Base-by-base conservation (phyloP, 345 rosid genomes). In the Syzygium grande region DNA sequence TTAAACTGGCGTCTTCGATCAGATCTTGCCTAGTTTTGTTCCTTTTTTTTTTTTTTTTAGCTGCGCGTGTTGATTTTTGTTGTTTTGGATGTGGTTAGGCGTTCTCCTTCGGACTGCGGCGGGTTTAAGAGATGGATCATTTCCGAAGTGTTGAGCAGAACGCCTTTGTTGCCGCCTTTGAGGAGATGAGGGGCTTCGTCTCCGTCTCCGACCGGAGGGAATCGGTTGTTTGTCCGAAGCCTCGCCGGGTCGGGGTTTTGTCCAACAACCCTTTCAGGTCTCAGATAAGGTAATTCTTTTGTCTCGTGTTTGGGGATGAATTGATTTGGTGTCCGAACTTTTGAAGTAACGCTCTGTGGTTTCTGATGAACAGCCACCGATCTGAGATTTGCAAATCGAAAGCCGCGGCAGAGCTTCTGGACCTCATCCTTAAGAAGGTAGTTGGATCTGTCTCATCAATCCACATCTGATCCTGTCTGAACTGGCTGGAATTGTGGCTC, bases 161-260 rank as follows among this genome's bases (percentile, higher is more conserved):
- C 93, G 96, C 96, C 92, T 88, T 88, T 88, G 90, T 91, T 84
- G 87, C 92, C 55, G 88, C 93, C 68, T 87, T 89, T 68, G 97
- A 95, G 61, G 98, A 92, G 88, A 85, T 91, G 89, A 88, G 92
- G 87, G 93, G 96, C 55, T 88, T 88, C 89, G 90, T 92, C 78
- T 87, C 96, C 11, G 89, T 89, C 88, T 34, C 88, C 16, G 96
- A 94, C 79, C 91, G 88, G 54, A 94, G 89, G 93, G 97, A 91
- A 84, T 88, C 92, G 21, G 91, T 98, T 43, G 92, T 95, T 89
- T 96, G 98, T 87, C 99, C 99, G n/a, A 98, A 92, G 93, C 99
- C 99, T 68, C 96, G 96, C 46, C 95, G 97, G 14, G 89, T 94
- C 55, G 95, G 96, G 65, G 79, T 88, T 58, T 89, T 91, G 29